phyloP scores from a whole-genome alignment of 179 eudicot genomes.

The Silene noctiflora region DNA sequence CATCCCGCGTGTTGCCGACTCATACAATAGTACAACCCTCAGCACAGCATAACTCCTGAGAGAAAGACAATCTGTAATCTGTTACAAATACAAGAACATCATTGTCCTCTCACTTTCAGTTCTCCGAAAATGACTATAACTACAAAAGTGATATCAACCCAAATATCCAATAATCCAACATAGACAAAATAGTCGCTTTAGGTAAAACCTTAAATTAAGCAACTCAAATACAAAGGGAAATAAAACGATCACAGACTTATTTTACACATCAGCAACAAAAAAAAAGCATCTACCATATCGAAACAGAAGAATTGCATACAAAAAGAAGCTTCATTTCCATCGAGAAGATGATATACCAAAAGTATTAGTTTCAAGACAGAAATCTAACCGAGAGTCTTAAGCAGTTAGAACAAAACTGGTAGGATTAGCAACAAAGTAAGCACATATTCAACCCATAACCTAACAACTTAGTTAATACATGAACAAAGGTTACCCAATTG shows the following conservation, averaged over 20 bases:
- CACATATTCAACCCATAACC: constrained; percentile 17
- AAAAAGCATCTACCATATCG: neutral
- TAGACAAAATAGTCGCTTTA: neutral
- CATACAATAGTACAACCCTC: neutral
- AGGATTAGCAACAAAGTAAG: constrained; percentile 3
- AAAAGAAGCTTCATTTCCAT: neutral
- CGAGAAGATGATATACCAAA: too few species aligned
- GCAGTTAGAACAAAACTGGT: neutral
- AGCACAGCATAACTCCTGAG: constrained; percentile 1
- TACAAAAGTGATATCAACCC: neutral
- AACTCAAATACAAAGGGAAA: neutral
- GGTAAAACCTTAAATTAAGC: neutral
- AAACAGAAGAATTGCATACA: neutral
- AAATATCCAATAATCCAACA: neutral
- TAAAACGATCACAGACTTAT: neutral
- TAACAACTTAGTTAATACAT: neutral
- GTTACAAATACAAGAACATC: constrained; percentile 9
- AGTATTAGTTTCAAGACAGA: neutral
- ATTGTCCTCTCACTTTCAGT: neutral
- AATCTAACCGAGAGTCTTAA: neutral
- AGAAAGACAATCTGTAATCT: neutral
- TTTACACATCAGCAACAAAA: too few species aligned
- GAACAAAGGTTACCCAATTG: constrained; percentile 16
- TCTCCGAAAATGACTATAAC: neutral
- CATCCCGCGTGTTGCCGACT: constrained; percentile 11